A percentile compares a stretch with the other conserved stretches of the same genome.
These are phyloP conservation scores for Fonsecaea monophora DNA, from an alignment of 2,329 filamentous ascomycete species.

Conservation along the genomic window DNA sequence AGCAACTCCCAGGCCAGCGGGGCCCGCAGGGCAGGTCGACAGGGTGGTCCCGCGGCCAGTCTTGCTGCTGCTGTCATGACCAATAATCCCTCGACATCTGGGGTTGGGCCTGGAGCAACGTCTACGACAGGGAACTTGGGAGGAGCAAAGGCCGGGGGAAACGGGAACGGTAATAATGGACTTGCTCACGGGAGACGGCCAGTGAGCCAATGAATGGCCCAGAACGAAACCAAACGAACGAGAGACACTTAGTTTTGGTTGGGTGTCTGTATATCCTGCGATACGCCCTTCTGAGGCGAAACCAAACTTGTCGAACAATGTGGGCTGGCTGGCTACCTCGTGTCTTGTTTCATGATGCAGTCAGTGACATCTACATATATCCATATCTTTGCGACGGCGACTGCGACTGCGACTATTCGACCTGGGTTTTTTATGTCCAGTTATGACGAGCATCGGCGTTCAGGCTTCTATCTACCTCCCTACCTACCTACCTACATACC, in stretches of 20 bases:
- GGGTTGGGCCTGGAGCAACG: neutral
- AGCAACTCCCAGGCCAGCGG: slow-evolving; percentile 10
- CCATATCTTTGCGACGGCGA: neutral
- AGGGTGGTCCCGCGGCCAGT: slow-evolving; percentile 22
- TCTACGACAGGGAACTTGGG: neutral
- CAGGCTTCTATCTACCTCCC: neutral
- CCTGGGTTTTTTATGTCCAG: neutral
- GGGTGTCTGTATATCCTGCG: no score
- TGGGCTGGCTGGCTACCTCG: no score
- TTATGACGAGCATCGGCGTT: slow-evolving; percentile 6
- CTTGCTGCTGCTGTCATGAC: slow-evolving; percentile 32
- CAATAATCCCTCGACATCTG: slow-evolving; percentile 5
- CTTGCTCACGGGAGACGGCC: slow-evolving; percentile 18
- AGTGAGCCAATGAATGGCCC: slow-evolving; percentile 20
- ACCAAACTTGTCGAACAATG: no score
- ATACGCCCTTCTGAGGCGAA: no score
- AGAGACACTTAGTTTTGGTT: neutral
- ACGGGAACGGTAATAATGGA: slow-evolving; percentile 13
- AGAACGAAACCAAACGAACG: neutral
- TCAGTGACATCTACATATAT: no score
- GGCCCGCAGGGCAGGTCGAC: slow-evolving; percentile 14
- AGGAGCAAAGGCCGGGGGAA: slow-evolving; percentile 9
- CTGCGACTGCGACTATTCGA: no score
- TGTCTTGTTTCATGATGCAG: no score
- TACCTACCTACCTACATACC: no score